A percentile compares a stretch with the other conserved stretches of the same genome.
Evolutionary conservation across 225 moss, liverwort and hornwort genomes (phyloP).

Genomic region (Rhytidiadelphus loreus): DNA sequence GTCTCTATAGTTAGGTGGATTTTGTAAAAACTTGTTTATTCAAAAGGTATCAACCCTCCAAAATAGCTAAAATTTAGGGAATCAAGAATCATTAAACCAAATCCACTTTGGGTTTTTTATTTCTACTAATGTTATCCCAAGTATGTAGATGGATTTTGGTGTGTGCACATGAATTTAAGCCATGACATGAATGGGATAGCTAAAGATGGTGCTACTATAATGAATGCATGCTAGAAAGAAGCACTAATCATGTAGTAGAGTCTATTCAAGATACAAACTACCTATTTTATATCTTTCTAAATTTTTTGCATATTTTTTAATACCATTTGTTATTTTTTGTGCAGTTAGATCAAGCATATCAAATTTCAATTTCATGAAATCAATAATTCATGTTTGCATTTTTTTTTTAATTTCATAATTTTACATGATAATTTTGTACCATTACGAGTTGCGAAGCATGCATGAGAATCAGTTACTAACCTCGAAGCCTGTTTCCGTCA

Average conservation of each 20-base stretch:
- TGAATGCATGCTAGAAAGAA: neutral
- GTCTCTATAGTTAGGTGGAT: accelerated
- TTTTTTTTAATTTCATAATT: neutral
- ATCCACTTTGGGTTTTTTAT: accelerated
- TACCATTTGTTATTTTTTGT: neutral
- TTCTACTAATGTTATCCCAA: neutral
- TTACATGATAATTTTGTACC: neutral
- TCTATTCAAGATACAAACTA: neutral
- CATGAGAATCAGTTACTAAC: neutral
- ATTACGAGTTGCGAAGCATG: neutral
- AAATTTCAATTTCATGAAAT: neutral
- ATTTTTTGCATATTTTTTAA: neutral
- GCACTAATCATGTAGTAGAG: accelerated
- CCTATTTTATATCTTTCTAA: neutral
- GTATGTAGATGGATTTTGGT: neutral
- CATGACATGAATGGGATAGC: no score
- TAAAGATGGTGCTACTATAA: no score
- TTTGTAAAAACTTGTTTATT: neutral
- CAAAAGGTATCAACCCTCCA: accelerated
- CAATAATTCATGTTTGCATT: neutral
- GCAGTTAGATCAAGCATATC: neutral
- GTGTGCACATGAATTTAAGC: no score
- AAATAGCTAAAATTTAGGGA: neutral
- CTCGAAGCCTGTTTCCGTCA: no score
- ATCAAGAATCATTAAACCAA: no score